These are phyloP conservation scores for Solanum okadae DNA, from an alignment of 257 asterid species.

Conservation along the genomic window DNA sequence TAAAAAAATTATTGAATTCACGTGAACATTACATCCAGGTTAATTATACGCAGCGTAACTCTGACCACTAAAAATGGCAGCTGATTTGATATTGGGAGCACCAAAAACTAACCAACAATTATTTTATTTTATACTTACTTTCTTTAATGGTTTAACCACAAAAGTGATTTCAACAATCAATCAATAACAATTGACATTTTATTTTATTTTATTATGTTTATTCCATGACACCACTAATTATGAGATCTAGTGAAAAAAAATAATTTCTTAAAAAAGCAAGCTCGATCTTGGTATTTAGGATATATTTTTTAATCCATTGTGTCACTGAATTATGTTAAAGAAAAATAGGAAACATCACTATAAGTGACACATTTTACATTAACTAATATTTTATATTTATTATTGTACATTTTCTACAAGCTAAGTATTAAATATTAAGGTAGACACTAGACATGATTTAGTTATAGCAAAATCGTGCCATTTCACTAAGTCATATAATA, in stretches of 20 bases:
- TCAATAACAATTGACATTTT: background rate
- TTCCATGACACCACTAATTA: background rate
- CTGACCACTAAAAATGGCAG: background rate
- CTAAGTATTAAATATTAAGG: background rate
- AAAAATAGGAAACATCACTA: background rate
- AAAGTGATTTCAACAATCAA: background rate
- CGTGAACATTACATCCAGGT: rapidly evolving
- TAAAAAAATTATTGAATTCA: no score
- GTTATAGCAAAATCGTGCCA: background rate
- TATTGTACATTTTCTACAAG: background rate
- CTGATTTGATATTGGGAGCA: background rate
- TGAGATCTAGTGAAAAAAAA: background rate
- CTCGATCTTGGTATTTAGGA: background rate
- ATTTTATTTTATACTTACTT: background rate
- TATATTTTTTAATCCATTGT: background rate
- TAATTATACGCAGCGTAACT: background rate
- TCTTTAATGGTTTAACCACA: background rate
- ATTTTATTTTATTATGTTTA: background rate
- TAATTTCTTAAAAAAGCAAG: background rate
- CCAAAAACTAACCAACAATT: background rate
- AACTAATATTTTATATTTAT: background rate
- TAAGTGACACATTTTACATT: background rate
- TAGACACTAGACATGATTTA: background rate
- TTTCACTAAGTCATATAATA: background rate
- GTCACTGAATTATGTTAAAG: background rate